Conservation (phyloP, 306 rosid genomes). For the Pueraria montana region DNA sequence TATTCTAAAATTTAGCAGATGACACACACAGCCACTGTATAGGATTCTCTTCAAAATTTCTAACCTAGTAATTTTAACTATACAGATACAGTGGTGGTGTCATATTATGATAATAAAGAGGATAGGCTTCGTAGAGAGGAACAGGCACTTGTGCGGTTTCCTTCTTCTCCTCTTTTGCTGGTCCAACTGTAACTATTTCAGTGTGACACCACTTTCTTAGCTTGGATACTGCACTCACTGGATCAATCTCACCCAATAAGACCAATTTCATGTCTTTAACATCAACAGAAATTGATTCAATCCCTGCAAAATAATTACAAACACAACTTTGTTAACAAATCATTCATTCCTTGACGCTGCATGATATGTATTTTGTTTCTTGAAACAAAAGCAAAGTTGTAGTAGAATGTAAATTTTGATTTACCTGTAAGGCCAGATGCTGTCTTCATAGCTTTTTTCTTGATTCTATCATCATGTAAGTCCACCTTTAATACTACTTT, state of each 20-base stretch:
- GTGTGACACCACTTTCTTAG: conserved; percentile 58
- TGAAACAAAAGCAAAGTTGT: neutral
- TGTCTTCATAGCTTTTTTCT: conserved; percentile 61
- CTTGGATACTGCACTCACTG: conserved; percentile 59
- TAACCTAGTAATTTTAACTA: neutral
- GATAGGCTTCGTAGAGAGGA: neutral
- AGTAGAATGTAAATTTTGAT: neutral
- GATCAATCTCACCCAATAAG: conserved; percentile 66
- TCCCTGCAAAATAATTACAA: conserved; percentile 51
- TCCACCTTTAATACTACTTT: conserved; percentile 58
- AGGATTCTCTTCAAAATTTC: neutral
- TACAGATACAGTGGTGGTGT: neutral
- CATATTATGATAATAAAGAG: neutral
- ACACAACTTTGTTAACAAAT: neutral
- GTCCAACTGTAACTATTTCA: conserved; percentile 50
- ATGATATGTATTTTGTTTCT: too few species aligned
- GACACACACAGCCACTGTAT: neutral
- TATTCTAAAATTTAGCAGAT: neutral
- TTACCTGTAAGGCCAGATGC: conserved; percentile 66
- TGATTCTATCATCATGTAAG: conserved; percentile 50
- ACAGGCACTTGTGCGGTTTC: neutral
- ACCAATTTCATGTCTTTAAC: conserved; percentile 66
- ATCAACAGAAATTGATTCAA: conserved; percentile 67
- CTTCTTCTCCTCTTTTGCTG: conserved; percentile 12
- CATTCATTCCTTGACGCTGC: too few species aligned